A percentile compares a stretch with the other conserved stretches of the same genome.
phyloP scores from a whole-genome alignment of 192 early-diverging fungal genomes.

The Jimgerdemannia lactiflua region DNA sequence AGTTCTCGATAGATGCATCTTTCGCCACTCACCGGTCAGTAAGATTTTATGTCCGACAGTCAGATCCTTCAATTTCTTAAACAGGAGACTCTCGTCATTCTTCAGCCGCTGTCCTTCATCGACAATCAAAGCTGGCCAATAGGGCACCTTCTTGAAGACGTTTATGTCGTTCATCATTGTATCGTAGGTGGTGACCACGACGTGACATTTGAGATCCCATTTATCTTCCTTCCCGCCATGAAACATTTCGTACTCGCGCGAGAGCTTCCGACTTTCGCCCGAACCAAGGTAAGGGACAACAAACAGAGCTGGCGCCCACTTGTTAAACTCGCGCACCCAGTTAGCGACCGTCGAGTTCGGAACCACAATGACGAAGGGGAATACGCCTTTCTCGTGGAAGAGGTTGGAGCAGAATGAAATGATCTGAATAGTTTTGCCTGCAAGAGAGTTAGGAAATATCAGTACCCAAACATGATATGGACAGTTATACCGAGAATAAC shows the following conservation, averaged over 20 bases:
- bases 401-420: constrained; percentile 54
- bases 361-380: constrained; percentile 67
- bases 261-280: constrained; percentile 36
- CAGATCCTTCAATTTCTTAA: constrained; percentile 49
- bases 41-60: constrained; percentile 50
- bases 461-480: background rate
- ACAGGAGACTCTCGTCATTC: constrained; percentile 60
- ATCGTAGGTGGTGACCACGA: constrained; percentile 66
- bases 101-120: constrained; percentile 83
- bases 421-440: constrained; percentile 75
- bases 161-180: constrained; percentile 37
- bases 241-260: constrained; percentile 54
- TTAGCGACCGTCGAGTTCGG: constrained; percentile 62
- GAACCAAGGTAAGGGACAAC: constrained; percentile 57
- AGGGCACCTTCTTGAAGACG: constrained; percentile 44
- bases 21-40: constrained; percentile 52
- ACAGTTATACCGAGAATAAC: background rate
- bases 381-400: constrained; percentile 38
- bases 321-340: constrained; percentile 69
- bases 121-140: constrained; percentile 64
- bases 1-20: background rate
- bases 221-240: too few relatives aligned
- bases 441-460: too few relatives aligned
- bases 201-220: constrained; percentile 72
- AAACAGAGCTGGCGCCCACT: constrained; percentile 63